Base-by-base conservation (phyloP, 2,329 filamentous ascomycete genomes). In the Parasarocladium wereldwijsianum region DNA sequence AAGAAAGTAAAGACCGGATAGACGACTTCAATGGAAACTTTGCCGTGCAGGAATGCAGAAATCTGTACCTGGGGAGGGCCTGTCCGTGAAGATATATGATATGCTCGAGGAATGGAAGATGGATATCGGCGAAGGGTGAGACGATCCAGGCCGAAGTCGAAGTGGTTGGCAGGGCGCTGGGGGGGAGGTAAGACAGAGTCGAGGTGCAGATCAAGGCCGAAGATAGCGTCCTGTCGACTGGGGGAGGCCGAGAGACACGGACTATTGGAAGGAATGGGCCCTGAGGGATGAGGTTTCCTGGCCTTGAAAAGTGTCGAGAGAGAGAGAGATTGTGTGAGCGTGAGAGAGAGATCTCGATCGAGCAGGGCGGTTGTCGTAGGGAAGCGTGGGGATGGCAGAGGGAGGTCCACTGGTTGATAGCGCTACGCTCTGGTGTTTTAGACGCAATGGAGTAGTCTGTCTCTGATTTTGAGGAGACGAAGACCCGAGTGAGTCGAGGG, bases 31-130 rank as follows among this genome's bases (percentile, higher is more conserved):
- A 15, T 16, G 24, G 13, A 21, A 12, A 18, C 15, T 15, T 30
- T 21, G 28, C 28, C 23, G 20, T 24, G 28, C 24, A 19, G 28
- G 28, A 30, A 30, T 30, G 28, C 24, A 23, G 28, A 30, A 23
- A 21, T 30, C 40, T 24, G 17, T 23, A 21, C 14, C 28, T 21
- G 38, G 44, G 38, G 51, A 51, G 43, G 51, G 50, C 49, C 43
- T 41, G 43, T 44, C 41, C 43, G 46, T 50, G 44, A 56, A 58
- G 51, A 55, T 58, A 57, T 57, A 58, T 41, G 41, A 41, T 41
- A 37, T 43, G 8, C 23, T 47, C 41, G 39, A 46, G 51, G 50
- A 56, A 54, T 55, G 52, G 41, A 40, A 37, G 37, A 41, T 38
- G 37, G 45, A 46, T n/a, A n/a, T n/a, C n/a, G 20, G 28, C 23